These are phyloP conservation scores for Macrophomina tecta DNA, from an alignment of 2,329 filamentous ascomycete genomes.

Conservation along the genomic window DNA sequence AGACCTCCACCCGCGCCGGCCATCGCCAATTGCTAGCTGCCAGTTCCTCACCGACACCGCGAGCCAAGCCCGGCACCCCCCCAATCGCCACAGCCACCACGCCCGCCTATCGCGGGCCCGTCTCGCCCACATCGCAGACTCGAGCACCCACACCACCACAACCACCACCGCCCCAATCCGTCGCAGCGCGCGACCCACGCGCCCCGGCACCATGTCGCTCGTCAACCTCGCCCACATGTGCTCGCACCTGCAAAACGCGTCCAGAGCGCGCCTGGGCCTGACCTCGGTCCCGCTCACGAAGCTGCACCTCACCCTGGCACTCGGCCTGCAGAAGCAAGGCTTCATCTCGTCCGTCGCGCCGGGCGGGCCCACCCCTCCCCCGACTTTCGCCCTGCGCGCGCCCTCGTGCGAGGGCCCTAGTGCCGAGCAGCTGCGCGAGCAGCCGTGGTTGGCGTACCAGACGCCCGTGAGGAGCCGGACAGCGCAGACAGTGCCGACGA, in stretches of 20 bases:
- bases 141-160: background rate
- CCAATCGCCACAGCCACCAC: conserved; percentile 31
- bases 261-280: conserved; percentile 79
- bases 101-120: background rate
- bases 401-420: conserved; percentile 32
- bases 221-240: conserved; percentile 78
- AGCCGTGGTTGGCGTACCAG: conserved; percentile 49
- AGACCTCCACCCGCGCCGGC: background rate
- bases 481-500: conserved; percentile 50
- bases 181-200: conserved; percentile 7
- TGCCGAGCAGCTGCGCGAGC: conserved; percentile 36
- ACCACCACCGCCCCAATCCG: conserved; percentile 10
- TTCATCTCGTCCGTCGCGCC: conserved; percentile 83
- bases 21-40: conserved; percentile 17
- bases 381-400: conserved; percentile 17
- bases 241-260: conserved; percentile 90
- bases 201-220: conserved; percentile 66
- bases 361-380: conserved; percentile 63
- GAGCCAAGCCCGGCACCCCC: conserved; percentile 36
- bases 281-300: conserved; percentile 84
- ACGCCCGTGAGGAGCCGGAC: conserved; percentile 43
- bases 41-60: conserved; percentile 16
- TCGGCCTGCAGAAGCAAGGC: conserved; percentile 81
- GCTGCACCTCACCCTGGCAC: conserved; percentile 75
- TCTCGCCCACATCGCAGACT: background rate